Evolutionary conservation across 1,139 yeast genomes (phyloP), one percentile per base, ranked within the genome.

Genomic region (Nematodospora anomalae): DNA sequence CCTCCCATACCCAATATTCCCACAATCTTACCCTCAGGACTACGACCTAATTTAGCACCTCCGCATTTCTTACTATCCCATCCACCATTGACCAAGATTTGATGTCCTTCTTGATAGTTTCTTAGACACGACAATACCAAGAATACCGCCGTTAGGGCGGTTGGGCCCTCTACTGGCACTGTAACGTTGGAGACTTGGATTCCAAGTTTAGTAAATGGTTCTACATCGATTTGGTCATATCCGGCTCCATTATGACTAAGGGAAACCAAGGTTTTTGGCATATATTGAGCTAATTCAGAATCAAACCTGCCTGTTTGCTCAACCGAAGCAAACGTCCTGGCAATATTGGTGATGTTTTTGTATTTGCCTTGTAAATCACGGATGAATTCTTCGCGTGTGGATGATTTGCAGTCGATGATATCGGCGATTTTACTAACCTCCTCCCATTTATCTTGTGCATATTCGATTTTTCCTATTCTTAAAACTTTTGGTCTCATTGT

Each of bases 221-320:
- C 65, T 2, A 79, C 76, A 50, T 83, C 88, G 30, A 83, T 68
- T 58, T 83, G 90, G 56, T 92, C 97, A 58, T 92, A 92, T 5
- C 98, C 97, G 1, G 98, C 98, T 38, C 97, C 97, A 50, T 78
- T 74, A 60, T 88, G 95, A 49, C 85, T 72, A 14, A 92, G 69
- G 10, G 79, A 73, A 50, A 78, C 76, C 20, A 90, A 72, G 0
- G 80, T 55, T 1, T 68, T 45, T 3, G 96, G 95, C 38, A 92
- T 64, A 23, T 60, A 59, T 10, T 59, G 51, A 14, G 83, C 74
- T 47, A 90, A 60, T 50, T 87, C 95, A 35, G 71, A 77, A 55
- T 89, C 96, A 51, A 89, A 78, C 38, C 81, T 59, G 2, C 97
- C 97, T 1, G 94, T 83, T 43, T 61, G 55, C 11, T 41, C 43